Base-by-base conservation (phyloP, 768 basidiomycete genomes). In the Podaxis carcinomalis region DNA sequence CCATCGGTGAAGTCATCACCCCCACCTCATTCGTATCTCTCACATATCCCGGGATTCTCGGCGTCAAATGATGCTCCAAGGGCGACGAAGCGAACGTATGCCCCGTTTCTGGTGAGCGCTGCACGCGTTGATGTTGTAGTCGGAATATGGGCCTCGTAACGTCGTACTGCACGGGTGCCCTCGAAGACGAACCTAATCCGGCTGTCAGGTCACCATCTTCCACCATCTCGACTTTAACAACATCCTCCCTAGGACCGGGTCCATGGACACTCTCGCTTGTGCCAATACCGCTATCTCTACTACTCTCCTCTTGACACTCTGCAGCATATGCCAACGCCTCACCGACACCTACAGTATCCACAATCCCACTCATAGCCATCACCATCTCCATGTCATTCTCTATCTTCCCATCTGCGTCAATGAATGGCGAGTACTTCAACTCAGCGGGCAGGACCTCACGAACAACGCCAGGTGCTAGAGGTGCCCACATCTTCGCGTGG, bases 291-390 rank as follows among this genome's bases (percentile, higher is more conserved):
- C 81, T 83, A 59, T 82, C 81, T 49, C 64, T 66, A 56, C 71
- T 68, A 19, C 52, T 47, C 14, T 49, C 4, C 25, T 53, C 65
- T 28, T 64, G 65, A 62, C 59, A 57, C 21, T 55, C 59, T 32
- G 74, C 74, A 60, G 80, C 74, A 65, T 81, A 80, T 2, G 79
- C 80, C 37, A 92, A 75, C 16, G 84, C 83, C 62, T 89, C 87
- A 7, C 83, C 87, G 6, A 90, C 79, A 10, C 83, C 86, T 42
- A 85, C 81, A 25, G 73, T 79, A 70, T 83, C 80, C 62, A 55
- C 61, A 61, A 44, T 61, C 49, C 65, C 49, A 21, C 62, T 62
- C 59, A 56, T 42, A 10, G 32, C 35, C 55, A 47, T 36, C 6
- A 21, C 13, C 19, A 23, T 39, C 11, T 10, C 25, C 59, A 25